Evolutionary conservation across 495 filamentous ascomycete genomes (phyloP), one percentile per base, ranked within the genome.

Genomic region (Pyronema domesticum): DNA sequence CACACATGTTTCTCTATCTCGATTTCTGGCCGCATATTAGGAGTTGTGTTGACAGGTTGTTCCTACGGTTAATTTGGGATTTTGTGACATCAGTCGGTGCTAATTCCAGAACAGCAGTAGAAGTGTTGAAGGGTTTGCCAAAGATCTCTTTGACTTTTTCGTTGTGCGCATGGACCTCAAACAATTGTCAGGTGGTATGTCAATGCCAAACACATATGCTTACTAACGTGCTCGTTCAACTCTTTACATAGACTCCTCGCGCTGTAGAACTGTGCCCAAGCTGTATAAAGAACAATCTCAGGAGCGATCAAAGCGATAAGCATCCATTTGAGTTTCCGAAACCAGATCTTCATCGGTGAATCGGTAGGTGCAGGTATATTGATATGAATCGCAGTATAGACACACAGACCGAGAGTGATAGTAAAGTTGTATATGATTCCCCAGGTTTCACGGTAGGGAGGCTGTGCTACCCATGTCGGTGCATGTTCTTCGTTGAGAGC

Each of bases 401-500:
- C 47, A 42, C 62, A 65, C 10, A 65, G 45, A 2, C 58, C 9
- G 0, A 65, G 53, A 17, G 62, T 65, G 6, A 56, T 7, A n/a
- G 59, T 15, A 40, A 62, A 65, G n/a, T 46, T 51, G 19, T 46
- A 53, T 5, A 65, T 6, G 15, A 65, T 53, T 5, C 46, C 55
- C 7, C 57, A 9, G 4, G 62, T 65, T 4, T 61, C 62, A 17
- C 62, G 51, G 30, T 14, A 54, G 0, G 1, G 8, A n/a, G 58
- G 57, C 1, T 55, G 50, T 23, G 51, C 0, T 4, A 55, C 50
- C 58, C 58, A 60, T 6, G 37, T 11, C 9, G 51, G 45, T 17
- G 39, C 39, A 3, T n/a, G 13, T 17, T 43, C 39, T 43, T 13
- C 6, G 39, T 13, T 43, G 3, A 17, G 13, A 3, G 39, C 39